Evolutionary conservation across 2,329 filamentous ascomycete species (phyloP).

Genomic region (Nothopassalora personata): DNA sequence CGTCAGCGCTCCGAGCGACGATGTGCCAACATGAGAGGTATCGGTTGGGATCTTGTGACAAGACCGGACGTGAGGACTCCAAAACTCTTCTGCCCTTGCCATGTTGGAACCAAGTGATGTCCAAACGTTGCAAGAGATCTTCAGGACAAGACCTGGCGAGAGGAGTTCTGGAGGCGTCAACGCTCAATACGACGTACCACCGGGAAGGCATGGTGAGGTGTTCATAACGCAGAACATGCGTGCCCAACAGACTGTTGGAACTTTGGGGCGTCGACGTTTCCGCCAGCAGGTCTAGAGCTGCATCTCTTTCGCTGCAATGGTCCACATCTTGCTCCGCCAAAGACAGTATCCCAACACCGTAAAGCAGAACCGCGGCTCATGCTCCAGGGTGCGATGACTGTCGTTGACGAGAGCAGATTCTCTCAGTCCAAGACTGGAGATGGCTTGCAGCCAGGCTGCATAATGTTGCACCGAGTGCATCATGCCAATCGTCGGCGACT

Average conservation of each 20-base stretch:
- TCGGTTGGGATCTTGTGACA: no score
- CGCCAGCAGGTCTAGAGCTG: neutral
- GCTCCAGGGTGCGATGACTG: neutral
- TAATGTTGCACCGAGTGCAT: neutral
- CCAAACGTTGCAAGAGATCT: no score
- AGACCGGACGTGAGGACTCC: no score
- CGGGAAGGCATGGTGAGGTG: neutral
- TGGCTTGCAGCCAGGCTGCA: neutral
- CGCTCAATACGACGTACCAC: no score
- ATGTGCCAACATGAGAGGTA: neutral
- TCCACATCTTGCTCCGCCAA: neutral
- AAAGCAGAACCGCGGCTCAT: neutral
- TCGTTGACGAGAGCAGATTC: neutral
- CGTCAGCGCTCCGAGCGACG: neutral
- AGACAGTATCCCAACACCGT: neutral
- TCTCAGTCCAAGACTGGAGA: neutral
- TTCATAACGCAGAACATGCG: neutral
- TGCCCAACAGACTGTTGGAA: neutral
- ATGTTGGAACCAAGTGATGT: no score
- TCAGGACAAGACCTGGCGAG: no score
- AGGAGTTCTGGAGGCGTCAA: no score
- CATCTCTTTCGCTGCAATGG: neutral
- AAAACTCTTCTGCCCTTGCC: no score
- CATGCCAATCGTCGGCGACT: neutral
- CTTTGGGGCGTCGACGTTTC: neutral